Evolutionary conservation across 2,329 filamentous ascomycete species (phyloP), one percentile per base, ranked within the genome.

Genomic region (Aspergillus novofumigatus): DNA sequence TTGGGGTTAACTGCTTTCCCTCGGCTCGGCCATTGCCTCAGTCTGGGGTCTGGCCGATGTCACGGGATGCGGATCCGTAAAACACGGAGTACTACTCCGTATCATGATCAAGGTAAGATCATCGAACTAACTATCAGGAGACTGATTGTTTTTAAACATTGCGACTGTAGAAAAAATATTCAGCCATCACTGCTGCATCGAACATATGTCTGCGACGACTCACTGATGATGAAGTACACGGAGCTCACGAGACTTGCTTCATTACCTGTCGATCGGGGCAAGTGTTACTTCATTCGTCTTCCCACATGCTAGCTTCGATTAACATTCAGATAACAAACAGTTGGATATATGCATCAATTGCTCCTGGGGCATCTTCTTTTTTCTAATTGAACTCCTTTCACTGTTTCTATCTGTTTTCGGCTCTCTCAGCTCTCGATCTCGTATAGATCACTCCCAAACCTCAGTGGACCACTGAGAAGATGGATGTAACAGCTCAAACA

Each of bases 401-500:
- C n/a, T 25, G 4, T 47, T 47, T 47, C 21, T 47, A 3, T 7
- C 17, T 47, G 9, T 23, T 11, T 21, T 17, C 44, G 26, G 26
- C 21, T 25, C 10, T 7, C 44, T 17, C 20, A 47, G 44, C 44
- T 47, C 44, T 47, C 11, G 14, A 7, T 6, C 10, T 47, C 21
- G 5, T 47, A 25, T 21, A 47, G 21, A 10, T 14, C 8, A 45
- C 3, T 23, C 9, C 21, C 11, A 20, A 45, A 45, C 14, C 32
- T 17, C 41, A 44, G 41, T 21, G 20, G 5, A 47, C 44, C 23
- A 47, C 5, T 21, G 32, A 42, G 32, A 57, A 50, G 14, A 88
- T 88, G 85, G 84, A 87, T 54, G 72, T 87, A 62, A 78, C 81
- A 61, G 72, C 72, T 23, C 64, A 68, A 57, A 76, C 79, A 50